Evolutionary conservation across 176 grass and related monocot species (phyloP), one percentile per base, ranked within the genome.

Genomic region (Olyra latifolia): DNA sequence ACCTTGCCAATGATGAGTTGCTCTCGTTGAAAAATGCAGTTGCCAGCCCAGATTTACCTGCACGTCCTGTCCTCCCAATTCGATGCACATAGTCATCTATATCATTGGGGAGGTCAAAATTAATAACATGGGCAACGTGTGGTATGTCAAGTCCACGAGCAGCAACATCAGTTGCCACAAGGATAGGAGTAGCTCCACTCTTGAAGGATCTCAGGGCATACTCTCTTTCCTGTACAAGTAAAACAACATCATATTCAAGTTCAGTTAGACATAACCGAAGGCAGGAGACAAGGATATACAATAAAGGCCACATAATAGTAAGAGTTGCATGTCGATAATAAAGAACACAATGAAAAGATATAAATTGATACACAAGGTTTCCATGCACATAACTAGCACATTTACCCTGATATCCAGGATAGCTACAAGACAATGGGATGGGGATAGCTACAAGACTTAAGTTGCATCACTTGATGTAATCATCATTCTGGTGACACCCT

Each of bases 71-170:
- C 82, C 92, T 83, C 40, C 92, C 92, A 47, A 94, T 94, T 49
- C 92, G 92, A 58, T 94, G 92, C 62, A 95, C 89, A 25, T 89
- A 92, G 55, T 95, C 93, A 50, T 95, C 93, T 16, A 89, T 95
- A 72, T 95, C 89, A 79, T 97, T 97, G 35, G 94, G 94, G 39
- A 97, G 86, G 69, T 97, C 94, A 73, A 97, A 97, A 83, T 97
- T 93, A 72, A 97, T 89, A 38, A 97, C 94, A 39, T 97, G 94
- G 6, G 94, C 71, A 56, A 97, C 94, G 76, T 97, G 88, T 47
- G 94, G 94, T 67, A 97, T 97, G 78, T 97, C 94, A 25, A 97
- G 84, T 30, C 94, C 94, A 77, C 94, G 94, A 8, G 94, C 94
- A 55, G 94, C 94, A 25, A 97, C 94, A 74, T 97, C 94, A 32